These are phyloP conservation scores for Fusarium floridanum DNA, from an alignment of 2,329 filamentous ascomycete genomes.

Conservation along the genomic window DNA sequence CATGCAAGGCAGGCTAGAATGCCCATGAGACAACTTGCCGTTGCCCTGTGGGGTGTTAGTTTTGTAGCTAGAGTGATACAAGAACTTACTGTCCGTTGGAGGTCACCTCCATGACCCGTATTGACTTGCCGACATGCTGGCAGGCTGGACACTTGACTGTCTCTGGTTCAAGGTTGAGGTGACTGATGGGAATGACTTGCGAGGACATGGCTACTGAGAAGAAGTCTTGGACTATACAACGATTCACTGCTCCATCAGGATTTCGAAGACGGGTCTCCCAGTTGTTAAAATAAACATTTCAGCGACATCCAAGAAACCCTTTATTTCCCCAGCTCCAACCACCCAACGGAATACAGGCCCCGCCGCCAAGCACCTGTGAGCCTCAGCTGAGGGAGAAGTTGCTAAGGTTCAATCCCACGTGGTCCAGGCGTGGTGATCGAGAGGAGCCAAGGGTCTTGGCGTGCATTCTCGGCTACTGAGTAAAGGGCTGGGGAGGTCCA, in stretches of 20 bases:
- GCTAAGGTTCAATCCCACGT: neutral
- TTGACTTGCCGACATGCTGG: constrained; percentile 15
- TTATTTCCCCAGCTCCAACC: neutral
- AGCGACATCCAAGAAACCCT: neutral
- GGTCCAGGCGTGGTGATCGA: neutral
- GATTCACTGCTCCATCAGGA: neutral
- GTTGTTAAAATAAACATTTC: neutral
- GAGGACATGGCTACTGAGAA: neutral
- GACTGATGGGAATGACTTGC: constrained; percentile 5
- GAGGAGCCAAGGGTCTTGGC: neutral
- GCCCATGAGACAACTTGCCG: neutral
- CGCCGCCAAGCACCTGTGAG: constrained; percentile 4
- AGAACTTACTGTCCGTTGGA: constrained; percentile 5
- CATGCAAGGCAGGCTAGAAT: constrained; percentile 9
- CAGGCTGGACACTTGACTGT: constrained; percentile 20
- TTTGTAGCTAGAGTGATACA: neutral
- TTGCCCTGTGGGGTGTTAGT: neutral
- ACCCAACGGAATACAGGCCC: neutral
- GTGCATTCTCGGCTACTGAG: neutral
- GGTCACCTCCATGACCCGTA: constrained; percentile 14
- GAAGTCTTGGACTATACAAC: neutral
- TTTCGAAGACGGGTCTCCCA: neutral
- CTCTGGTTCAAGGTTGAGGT: constrained; percentile 6
- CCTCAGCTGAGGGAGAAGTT: constrained; percentile 2
- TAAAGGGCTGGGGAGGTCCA: neutral